phyloP scores from a whole-genome alignment of 1,284 basidiomycete species.

The Porodaedalea pini region DNA sequence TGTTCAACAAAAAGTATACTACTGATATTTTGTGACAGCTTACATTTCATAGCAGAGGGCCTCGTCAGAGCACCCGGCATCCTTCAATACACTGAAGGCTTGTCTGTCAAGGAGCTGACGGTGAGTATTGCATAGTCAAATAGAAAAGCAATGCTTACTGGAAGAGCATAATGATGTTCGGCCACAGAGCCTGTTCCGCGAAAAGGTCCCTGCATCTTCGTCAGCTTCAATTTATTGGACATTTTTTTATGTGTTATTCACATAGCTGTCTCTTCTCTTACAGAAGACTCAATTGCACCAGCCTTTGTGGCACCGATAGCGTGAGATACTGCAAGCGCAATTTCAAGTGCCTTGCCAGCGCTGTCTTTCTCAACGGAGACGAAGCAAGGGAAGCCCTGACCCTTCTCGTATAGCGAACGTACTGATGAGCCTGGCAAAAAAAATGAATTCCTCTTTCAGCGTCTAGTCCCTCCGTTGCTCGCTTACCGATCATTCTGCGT shows the following conservation, averaged over 20 bases:
- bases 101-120: conserved; percentile 37
- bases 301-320: conserved; percentile 62
- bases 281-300: conserved; percentile 63
- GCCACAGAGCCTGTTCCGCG: conserved; percentile 66
- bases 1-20: conserved; percentile 7
- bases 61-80: conserved; percentile 64
- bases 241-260: neutral
- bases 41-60: conserved; percentile 66
- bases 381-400: conserved; percentile 62
- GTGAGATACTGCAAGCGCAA: conserved; percentile 51
- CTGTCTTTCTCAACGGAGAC: conserved; percentile 64
- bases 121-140: neutral
- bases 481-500: conserved; percentile 23
- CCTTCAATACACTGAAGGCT: conserved; percentile 58
- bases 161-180: conserved; percentile 63
- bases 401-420: conserved; percentile 56
- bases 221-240: neutral
- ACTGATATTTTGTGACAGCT: conserved; percentile 21
- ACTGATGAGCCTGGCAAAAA: conserved; percentile 46
- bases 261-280: conserved; percentile 63
- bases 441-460: neutral
- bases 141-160: conserved; percentile 33
- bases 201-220: conserved; percentile 42
- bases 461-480: neutral
- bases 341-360: conserved; percentile 43